Percentiles rank a stretch among this genome's conserved stretches.
Conservation (phyloP, 768 basidiomycete genomes). For the Leccinum broughii region DNA sequence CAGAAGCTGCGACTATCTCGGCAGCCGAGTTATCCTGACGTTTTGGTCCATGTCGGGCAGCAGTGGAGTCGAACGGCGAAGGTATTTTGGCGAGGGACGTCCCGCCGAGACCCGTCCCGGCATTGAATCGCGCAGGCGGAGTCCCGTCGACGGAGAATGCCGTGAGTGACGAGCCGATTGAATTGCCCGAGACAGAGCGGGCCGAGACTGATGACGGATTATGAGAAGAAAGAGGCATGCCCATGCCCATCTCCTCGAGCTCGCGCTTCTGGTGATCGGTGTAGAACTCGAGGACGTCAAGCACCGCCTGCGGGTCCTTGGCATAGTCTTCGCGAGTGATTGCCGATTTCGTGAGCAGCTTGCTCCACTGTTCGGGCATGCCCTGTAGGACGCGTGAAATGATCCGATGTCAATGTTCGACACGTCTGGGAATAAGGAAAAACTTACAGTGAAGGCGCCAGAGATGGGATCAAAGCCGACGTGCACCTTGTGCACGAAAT, state of each 20-base stretch:
- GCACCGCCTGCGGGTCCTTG: slow-evolving; percentile 93
- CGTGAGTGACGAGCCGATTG: slow-evolving; percentile 32
- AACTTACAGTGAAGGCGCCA: slow-evolving; percentile 88
- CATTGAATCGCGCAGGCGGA: slow-evolving; percentile 81
- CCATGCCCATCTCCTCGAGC: slow-evolving; percentile 59
- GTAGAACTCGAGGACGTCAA: slow-evolving; percentile 98
- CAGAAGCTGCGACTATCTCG: slow-evolving; percentile 17
- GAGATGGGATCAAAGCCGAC: slow-evolving; percentile 95
- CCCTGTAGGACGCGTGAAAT: slow-evolving; percentile 52
- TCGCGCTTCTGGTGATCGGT: slow-evolving; percentile 98
- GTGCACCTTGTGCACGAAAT: slow-evolving; percentile 98
- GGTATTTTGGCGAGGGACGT: slow-evolving; percentile 45
- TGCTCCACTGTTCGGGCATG: slow-evolving; percentile 96
- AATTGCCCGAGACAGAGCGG: slow-evolving; percentile 23
- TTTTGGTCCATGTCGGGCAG: slow-evolving; percentile 37
- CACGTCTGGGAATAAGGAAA: neutral
- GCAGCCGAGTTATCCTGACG: slow-evolving; percentile 50
- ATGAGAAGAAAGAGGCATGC: slow-evolving; percentile 20
- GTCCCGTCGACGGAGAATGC: slow-evolving; percentile 36
- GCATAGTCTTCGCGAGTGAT: slow-evolving; percentile 98
- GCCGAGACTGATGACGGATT: slow-evolving; percentile 35
- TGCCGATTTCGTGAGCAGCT: slow-evolving; percentile 93
- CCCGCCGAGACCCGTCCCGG: slow-evolving; percentile 90
- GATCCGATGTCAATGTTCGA: slow-evolving; percentile 1
- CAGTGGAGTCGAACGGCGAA: slow-evolving; percentile 30